A percentile compares a stretch with the other conserved stretches of the same genome.
These are phyloP conservation scores for Lentinula edodes DNA, from an alignment of 768 basidiomycete species.

Conservation along the genomic window DNA sequence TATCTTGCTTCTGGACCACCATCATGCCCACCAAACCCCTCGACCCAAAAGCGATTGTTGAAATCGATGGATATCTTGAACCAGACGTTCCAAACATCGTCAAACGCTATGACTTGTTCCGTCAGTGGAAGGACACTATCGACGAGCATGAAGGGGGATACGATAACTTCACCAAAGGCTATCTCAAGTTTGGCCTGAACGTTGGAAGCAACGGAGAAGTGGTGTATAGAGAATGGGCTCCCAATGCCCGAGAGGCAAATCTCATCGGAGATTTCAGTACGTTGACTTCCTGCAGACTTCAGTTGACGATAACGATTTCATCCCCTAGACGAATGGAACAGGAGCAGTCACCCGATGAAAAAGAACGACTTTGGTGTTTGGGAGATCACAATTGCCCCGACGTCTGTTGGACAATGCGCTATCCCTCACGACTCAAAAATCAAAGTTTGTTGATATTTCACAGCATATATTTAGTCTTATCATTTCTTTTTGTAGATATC, in stretches of 20 bases:
- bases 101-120: slow-evolving; percentile 61
- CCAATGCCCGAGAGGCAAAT: slow-evolving; percentile 75
- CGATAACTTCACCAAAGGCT: slow-evolving; percentile 75
- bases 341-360: slow-evolving; percentile 80
- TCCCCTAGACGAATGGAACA: slow-evolving; percentile 77
- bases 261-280: slow-evolving; percentile 96
- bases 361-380: slow-evolving; percentile 85
- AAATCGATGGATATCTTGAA: slow-evolving; percentile 70
- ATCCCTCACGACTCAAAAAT: slow-evolving; percentile 95
- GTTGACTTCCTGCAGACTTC: slow-evolving; percentile 25
- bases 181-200: slow-evolving; percentile 75
- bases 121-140: slow-evolving; percentile 73
- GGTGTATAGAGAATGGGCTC: slow-evolving; percentile 94
- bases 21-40: slow-evolving; percentile 43
- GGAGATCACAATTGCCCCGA: slow-evolving; percentile 75
- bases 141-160: slow-evolving; percentile 79
- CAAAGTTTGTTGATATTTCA: slow-evolving; percentile 52
- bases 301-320: neutral
- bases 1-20: slow-evolving; percentile 14
- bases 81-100: slow-evolving; percentile 67
- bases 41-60: slow-evolving; percentile 51
- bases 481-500: slow-evolving; percentile 60
- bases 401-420: slow-evolving; percentile 60
- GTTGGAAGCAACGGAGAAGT: slow-evolving; percentile 63
- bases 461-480: neutral